A percentile compares a stretch with the other conserved stretches of the same genome.
These are phyloP conservation scores for Capsicum baccatum DNA, from an alignment of 257 asterid genomes.

Conservation along the genomic window DNA sequence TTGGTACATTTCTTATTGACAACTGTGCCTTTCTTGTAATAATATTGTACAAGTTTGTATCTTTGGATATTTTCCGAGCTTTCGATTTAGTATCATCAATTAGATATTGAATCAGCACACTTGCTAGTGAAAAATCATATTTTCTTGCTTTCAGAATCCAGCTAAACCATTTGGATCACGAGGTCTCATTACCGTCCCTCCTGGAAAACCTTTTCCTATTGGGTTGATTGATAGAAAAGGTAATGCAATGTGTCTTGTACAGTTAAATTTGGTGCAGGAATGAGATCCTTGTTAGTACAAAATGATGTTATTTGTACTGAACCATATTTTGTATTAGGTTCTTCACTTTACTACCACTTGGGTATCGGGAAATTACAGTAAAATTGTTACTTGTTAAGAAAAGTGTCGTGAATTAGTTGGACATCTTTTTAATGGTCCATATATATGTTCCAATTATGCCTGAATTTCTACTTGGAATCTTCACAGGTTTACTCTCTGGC, in stretches of 20 bases:
- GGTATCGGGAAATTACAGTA: not conserved
- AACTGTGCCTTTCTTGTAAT: not conserved
- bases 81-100: not conserved
- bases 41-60: conserved; percentile 21
- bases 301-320: not conserved
- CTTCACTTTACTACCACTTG: not conserved
- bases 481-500: conserved; percentile 63
- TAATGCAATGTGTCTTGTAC: conserved; percentile 30
- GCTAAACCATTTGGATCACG: conserved; percentile 60
- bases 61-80: not conserved
- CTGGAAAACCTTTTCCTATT: conserved; percentile 69
- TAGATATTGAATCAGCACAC: not conserved
- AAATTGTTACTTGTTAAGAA: not conserved
- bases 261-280: conserved; percentile 10
- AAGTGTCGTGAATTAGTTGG: not conserved
- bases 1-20: conserved; percentile 50
- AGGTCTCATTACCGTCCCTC: conserved; percentile 64
- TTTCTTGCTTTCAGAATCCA: conserved; percentile 41
- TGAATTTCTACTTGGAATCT: conserved; percentile 36
- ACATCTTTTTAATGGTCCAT: not conserved
- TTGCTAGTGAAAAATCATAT: not conserved
- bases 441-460: not conserved
- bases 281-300: not conserved
- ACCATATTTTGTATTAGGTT: not conserved
- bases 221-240: conserved; percentile 76